These are phyloP conservation scores for Lagenaria siceraria DNA, from an alignment of 306 rosid species.

Conservation along the genomic window DNA sequence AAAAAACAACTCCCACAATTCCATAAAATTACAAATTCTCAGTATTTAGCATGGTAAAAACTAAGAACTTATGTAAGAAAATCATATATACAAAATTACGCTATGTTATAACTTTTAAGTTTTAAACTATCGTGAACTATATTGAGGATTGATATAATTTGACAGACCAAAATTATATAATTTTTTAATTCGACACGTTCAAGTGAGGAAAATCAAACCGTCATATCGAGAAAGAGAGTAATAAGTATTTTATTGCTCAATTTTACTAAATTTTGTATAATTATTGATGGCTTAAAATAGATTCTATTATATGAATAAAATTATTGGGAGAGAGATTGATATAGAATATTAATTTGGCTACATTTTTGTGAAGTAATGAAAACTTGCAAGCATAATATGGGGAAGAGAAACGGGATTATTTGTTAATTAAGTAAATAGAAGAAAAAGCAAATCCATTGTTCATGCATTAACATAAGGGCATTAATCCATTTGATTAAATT, in stretches of 20 bases:
- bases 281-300: not conserved
- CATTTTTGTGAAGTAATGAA: not conserved
- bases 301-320: not conserved
- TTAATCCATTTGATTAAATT: not conserved
- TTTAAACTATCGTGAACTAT: too few species aligned
- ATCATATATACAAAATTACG: too few species aligned
- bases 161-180: not conserved
- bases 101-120: too few species aligned
- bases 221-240: not conserved
- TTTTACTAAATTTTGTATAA: not conserved
- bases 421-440: not conserved
- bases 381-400: constrained; percentile 1
- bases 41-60: too few species aligned
- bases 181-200: too few species aligned
- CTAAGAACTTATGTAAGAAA: too few species aligned
- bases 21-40: too few species aligned
- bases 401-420: not conserved
- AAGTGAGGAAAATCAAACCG: not conserved
- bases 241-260: too few species aligned
- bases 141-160: too few species aligned
- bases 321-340: not conserved
- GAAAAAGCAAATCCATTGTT: not conserved
- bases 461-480: not conserved
- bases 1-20: too few species aligned
- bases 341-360: not conserved